A percentile compares a stretch with the other conserved stretches of the same genome.
phyloP scores from a whole-genome alignment of 306 rosid species.

The Acmispon strigosus region DNA sequence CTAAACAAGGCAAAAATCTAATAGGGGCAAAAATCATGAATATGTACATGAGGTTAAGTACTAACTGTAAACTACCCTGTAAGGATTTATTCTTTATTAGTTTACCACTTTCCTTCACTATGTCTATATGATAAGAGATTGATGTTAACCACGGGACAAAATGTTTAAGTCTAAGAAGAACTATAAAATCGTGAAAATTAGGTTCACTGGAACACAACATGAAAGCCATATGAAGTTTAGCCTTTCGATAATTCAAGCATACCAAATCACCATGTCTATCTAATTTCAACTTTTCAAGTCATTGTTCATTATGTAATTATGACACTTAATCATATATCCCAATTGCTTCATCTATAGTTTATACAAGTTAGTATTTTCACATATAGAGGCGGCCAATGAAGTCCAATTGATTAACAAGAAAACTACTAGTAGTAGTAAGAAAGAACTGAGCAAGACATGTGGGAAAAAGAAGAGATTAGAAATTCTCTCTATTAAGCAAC shows the following conservation, averaged over 20 bases:
- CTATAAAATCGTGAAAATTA: neutral
- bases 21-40: neutral
- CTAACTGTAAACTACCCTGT: neutral
- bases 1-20: neutral
- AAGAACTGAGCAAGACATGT: neutral
- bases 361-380: neutral
- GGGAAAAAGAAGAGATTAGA: neutral
- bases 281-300: neutral
- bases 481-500: neutral
- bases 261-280: neutral
- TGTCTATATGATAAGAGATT: neutral
- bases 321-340: neutral
- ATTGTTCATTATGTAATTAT: neutral
- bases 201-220: neutral
- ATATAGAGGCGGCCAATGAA: neutral
- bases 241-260: neutral
- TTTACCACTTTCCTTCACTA: neutral
- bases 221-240: neutral
- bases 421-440: neutral
- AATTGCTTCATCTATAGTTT: neutral
- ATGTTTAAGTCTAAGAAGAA: neutral
- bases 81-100: neutral
- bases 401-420: neutral
- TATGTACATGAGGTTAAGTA: neutral
- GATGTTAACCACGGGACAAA: neutral